A percentile compares a stretch with the other conserved stretches of the same genome.
These are phyloP conservation scores for Baorangia bicolor DNA, from an alignment of 768 basidiomycete genomes.

Conservation along the genomic window DNA sequence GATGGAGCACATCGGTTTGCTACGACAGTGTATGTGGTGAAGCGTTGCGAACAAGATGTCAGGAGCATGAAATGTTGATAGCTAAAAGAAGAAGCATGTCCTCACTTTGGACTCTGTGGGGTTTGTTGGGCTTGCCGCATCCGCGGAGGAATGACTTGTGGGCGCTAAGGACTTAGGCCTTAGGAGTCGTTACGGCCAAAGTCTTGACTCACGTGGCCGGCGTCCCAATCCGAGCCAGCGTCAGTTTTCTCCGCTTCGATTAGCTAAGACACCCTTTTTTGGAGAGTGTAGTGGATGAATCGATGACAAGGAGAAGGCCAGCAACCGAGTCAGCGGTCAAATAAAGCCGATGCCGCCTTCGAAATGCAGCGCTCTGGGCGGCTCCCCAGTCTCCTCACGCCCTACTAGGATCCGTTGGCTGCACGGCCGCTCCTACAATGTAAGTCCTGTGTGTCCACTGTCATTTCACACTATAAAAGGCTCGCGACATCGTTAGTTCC, in stretches of 20 bases:
- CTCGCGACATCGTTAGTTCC: neutral
- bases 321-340: slow-evolving; percentile 24
- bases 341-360: slow-evolving; percentile 26
- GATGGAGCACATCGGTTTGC: no score
- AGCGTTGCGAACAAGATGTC: neutral
- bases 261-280: slow-evolving; percentile 20
- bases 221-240: no score
- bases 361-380: slow-evolving; percentile 20
- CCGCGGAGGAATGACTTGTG: neutral
- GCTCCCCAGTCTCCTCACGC: slow-evolving; percentile 17
- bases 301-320: slow-evolving; percentile 5
- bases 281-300: slow-evolving; percentile 12
- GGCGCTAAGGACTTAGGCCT: no score
- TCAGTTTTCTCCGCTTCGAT: slow-evolving; percentile 6
- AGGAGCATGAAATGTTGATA: neutral
- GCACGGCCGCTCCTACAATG: slow-evolving; percentile 19
- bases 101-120: neutral
- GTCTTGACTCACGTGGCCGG: no score
- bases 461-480: slow-evolving; percentile 28
- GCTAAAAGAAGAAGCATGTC: neutral
- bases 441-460: slow-evolving; percentile 17
- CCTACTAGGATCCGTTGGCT: slow-evolving; percentile 27
- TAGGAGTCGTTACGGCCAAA: no score
- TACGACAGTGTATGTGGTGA: no score
- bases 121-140: neutral